These are phyloP conservation scores for Kwoniella sp. DNA, from an alignment of 768 basidiomycete genomes.

Conservation along the genomic window DNA sequence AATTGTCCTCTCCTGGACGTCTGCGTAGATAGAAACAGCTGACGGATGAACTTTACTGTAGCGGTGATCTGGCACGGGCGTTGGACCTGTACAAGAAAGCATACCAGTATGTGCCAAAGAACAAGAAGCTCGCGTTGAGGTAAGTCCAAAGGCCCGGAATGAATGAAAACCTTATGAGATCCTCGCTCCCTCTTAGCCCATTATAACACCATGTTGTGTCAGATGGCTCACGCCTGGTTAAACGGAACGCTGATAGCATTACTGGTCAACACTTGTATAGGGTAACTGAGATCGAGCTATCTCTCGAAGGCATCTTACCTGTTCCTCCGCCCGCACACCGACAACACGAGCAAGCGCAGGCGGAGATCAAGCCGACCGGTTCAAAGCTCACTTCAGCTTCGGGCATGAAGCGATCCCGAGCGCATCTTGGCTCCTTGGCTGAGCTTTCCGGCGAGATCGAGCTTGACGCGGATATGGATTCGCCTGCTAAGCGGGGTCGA, in stretches of 20 bases:
- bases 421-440: slow-evolving; percentile 12
- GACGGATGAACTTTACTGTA: slow-evolving; percentile 45
- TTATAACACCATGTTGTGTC: too few relatives aligned
- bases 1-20: background rate
- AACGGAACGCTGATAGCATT: background rate
- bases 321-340: background rate
- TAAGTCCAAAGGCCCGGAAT: too few relatives aligned
- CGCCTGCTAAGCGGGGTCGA: slow-evolving; percentile 11
- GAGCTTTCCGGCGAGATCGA: slow-evolving; percentile 3
- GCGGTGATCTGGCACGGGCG: slow-evolving; percentile 78
- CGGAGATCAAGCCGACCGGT: background rate
- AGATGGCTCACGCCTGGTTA: too few relatives aligned
- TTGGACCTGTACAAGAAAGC: slow-evolving; percentile 81
- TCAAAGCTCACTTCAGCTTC: too few relatives aligned
- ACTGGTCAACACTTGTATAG: background rate
- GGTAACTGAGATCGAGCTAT: slow-evolving; percentile 33
- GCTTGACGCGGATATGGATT: background rate
- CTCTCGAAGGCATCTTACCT: slow-evolving; percentile 30
- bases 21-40: background rate
- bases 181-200: too few relatives aligned
- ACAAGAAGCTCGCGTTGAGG: slow-evolving; percentile 83
- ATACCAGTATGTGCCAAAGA: slow-evolving; percentile 80
- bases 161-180: too few relatives aligned
- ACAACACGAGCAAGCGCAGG: background rate
- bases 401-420: slow-evolving; percentile 15